Conservation (phyloP, 495 filamentous ascomycete species). For the Penicillium malachiteum region DNA sequence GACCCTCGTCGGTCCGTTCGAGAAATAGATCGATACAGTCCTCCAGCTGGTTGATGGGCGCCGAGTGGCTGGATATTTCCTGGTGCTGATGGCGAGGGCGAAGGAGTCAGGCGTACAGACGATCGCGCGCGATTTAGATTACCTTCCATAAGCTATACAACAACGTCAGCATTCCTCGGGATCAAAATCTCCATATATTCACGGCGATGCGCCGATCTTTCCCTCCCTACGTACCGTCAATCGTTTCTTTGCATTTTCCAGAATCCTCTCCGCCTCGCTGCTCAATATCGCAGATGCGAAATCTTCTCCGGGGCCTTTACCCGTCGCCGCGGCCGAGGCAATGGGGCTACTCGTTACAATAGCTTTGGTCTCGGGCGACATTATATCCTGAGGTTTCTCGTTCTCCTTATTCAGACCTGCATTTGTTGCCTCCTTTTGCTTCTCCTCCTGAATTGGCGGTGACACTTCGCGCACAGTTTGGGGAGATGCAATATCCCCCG, state of each 20-base stretch:
- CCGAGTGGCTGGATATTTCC: constrained; percentile 19
- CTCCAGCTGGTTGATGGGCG: constrained; percentile 19
- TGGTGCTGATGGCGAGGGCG: constrained; percentile 46
- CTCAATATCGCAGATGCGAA: constrained; percentile 74
- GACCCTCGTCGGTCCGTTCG: constrained; percentile 39
- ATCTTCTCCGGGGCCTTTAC: constrained; percentile 42
- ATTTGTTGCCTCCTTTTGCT: background rate
- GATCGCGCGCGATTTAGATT: constrained; percentile 79
- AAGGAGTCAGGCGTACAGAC: constrained; percentile 61
- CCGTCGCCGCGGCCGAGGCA: constrained; percentile 27
- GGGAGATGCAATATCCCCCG: constrained; percentile 18
- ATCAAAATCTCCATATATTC: background rate
- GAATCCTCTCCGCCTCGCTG: constrained; percentile 79
- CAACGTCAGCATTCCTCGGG: constrained; percentile 12
- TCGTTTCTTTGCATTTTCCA: constrained; percentile 86
- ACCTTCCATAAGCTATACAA: constrained; percentile 79
- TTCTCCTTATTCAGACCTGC: background rate
- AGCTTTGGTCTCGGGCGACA: constrained; percentile 5
- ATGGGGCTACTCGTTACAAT: constrained; percentile 3
- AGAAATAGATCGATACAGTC: constrained; percentile 45
- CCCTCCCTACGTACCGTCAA: constrained; percentile 64
- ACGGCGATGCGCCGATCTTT: background rate
- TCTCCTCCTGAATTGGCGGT: constrained; percentile 5
- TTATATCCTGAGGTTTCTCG: background rate
- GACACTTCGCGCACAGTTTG: constrained; percentile 15